Evolutionary conservation across 2,329 filamentous ascomycete species (phyloP).

Genomic region (Neoascochyta sp.): DNA sequence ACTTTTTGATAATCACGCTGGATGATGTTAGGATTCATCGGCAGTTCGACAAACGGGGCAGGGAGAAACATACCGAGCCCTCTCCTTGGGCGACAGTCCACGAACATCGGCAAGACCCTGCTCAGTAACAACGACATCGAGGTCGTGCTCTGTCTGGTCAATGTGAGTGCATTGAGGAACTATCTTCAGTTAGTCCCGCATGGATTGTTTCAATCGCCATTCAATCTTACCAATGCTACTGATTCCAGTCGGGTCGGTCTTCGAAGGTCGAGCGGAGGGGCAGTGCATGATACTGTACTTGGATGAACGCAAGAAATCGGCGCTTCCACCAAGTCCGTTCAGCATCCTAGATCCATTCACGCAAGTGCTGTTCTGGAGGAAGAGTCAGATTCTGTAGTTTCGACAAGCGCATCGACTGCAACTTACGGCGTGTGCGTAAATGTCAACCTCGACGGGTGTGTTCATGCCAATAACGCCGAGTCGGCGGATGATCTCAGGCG

Average conservation of each 20-base stretch:
- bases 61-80: no score
- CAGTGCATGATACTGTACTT: slow-evolving; percentile 96
- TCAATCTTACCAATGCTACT: no score
- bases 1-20: slow-evolving; percentile 80
- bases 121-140: slow-evolving; percentile 80
- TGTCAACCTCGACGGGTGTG: slow-evolving; percentile 89
- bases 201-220: no score
- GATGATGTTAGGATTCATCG: no score
- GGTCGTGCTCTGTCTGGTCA: slow-evolving; percentile 89
- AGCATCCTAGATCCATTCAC: slow-evolving; percentile 87
- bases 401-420: no score
- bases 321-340: slow-evolving; percentile 77
- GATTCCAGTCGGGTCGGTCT: slow-evolving; percentile 77
- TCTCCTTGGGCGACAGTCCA: slow-evolving; percentile 73
- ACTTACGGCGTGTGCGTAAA: slow-evolving; percentile 90
- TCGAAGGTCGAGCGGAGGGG: slow-evolving; percentile 72
- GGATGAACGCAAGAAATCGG: slow-evolving; percentile 72
- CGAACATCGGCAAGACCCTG: slow-evolving; percentile 81
- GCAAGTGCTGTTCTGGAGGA: slow-evolving; percentile 86
- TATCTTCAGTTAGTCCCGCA: no score
- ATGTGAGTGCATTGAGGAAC: slow-evolving; percentile 93
- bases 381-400: no score
- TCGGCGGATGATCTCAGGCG: slow-evolving; percentile 82
- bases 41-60: no score
- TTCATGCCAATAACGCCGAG: slow-evolving; percentile 92